phyloP scores from a whole-genome alignment of 352 stramenopile genomes.

The Albugo candida region DNA sequence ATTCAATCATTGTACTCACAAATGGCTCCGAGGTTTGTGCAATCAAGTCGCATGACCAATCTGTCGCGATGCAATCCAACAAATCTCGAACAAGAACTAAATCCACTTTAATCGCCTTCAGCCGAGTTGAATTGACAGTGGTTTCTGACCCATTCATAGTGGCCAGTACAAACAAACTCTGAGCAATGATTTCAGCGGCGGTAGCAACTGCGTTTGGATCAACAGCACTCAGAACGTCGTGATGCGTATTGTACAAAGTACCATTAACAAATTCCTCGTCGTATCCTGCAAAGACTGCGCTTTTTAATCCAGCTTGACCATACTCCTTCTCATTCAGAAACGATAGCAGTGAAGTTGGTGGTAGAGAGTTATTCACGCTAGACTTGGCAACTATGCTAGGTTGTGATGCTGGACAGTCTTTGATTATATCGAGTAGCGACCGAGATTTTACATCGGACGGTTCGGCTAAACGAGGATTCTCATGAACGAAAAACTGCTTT shows the following conservation, averaged over 20 bases:
- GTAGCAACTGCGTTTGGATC: conserved; percentile 27
- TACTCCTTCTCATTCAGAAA: conserved; percentile 61
- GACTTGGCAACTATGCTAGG: conserved; percentile 11
- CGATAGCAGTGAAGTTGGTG: conserved; percentile 38
- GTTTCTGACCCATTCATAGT: conserved; percentile 21
- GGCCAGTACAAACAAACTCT: conserved; percentile 46
- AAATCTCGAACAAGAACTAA: conserved; percentile 29
- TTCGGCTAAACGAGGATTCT: conserved; percentile 34
- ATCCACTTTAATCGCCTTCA: conserved; percentile 22
- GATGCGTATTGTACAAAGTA: conserved; percentile 39
- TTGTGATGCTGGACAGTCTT: conserved; percentile 6
- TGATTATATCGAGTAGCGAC: not conserved
- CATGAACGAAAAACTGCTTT: conserved; percentile 43
- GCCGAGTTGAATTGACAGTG: conserved; percentile 4
- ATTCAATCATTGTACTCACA: conserved; percentile 44
- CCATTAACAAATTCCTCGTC: conserved; percentile 24
- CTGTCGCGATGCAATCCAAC: conserved; percentile 27
- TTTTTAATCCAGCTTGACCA: conserved; percentile 29
- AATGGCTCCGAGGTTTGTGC: conserved; percentile 36
- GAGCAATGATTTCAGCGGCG: conserved; percentile 51
- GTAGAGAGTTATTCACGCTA: conserved; percentile 18
- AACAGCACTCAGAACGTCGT: conserved; percentile 29
- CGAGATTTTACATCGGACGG: conserved; percentile 15
- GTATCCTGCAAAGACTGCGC: conserved; percentile 51
- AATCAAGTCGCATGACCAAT: conserved; percentile 64